These are phyloP conservation scores for Wickerhamia fluorescens DNA, from an alignment of 805 yeast species.

Conservation along the genomic window DNA sequence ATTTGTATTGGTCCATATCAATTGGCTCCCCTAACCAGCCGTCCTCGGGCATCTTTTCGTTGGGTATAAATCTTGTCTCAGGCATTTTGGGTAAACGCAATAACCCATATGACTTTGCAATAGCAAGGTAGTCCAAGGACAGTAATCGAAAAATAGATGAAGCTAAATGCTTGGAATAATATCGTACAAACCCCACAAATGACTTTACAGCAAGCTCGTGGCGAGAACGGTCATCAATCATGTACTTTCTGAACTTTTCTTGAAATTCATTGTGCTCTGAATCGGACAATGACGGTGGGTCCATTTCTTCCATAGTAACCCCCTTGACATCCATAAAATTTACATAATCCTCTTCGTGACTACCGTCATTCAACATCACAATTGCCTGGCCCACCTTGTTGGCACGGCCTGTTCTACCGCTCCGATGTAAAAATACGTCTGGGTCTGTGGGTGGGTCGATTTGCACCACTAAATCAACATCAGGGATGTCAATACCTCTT, in stretches of 20 bases:
- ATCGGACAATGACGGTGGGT: conserved; percentile 11
- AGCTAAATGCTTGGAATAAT: conserved; percentile 84
- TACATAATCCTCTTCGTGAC: conserved; percentile 74
- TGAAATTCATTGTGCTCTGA: conserved; percentile 21
- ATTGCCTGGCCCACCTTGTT: conserved; percentile 76
- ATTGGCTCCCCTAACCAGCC: conserved; percentile 69
- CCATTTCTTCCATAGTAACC: conserved; percentile 42
- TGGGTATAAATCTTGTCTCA: conserved; percentile 51
- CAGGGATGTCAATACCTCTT: conserved; percentile 91
- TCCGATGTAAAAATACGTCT: conserved; percentile 83
- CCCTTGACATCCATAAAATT: conserved; percentile 70
- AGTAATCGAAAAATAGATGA: conserved; percentile 77
- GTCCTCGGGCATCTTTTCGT: conserved; percentile 49
- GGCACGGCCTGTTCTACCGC: conserved; percentile 95
- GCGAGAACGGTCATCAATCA: conserved; percentile 65
- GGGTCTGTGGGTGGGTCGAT: conserved; percentile 93
- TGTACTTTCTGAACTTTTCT: conserved; percentile 39
- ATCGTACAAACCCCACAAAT: conserved; percentile 75
- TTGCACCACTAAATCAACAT: conserved; percentile 91
- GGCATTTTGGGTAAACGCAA: conserved; percentile 92
- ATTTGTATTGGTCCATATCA: conserved; percentile 62
- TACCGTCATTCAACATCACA: conserved; percentile 60
- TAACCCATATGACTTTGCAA: conserved; percentile 74
- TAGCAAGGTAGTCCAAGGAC: conserved; percentile 60
- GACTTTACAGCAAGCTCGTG: conserved; percentile 78